phyloP scores from a whole-genome alignment of 768 basidiomycete genomes.

The Pisolithus sp. region DNA sequence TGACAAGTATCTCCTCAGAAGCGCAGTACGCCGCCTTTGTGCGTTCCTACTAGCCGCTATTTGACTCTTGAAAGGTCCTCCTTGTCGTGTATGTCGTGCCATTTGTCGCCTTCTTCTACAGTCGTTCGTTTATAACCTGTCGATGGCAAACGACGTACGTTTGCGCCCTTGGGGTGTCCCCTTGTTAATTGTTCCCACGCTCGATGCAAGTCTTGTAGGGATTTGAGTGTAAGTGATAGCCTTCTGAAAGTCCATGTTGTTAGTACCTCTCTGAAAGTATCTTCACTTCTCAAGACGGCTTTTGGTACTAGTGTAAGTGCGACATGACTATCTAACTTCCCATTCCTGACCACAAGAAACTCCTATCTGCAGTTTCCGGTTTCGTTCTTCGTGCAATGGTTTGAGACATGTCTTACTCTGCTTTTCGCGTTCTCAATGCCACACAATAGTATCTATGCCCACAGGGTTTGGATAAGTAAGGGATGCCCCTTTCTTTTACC shows the following conservation, averaged over 20 bases:
- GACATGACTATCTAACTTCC: not conserved
- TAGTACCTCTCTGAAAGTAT: too few species aligned
- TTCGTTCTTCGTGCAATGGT: conserved; percentile 18
- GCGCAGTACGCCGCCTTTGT: conserved; percentile 6
- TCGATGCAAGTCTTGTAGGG: too few species aligned
- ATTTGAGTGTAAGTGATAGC: too few species aligned
- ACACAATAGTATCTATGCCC: conserved; percentile 16
- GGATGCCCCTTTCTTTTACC: too few species aligned
- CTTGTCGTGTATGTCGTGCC: not conserved
- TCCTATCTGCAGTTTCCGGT: conserved; percentile 7
- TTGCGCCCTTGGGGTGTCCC: too few species aligned
- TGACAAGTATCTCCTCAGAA: conserved; percentile 9
- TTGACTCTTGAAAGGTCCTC: not conserved
- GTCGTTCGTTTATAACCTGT: not conserved
- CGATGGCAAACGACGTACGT: too few species aligned
- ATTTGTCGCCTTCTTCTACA: not conserved
- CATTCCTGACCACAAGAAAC: not conserved
- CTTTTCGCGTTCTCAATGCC: not conserved
- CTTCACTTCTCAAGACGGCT: conserved; percentile 1
- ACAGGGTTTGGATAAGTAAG: conserved; percentile 22
- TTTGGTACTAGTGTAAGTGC: conserved; percentile 2
- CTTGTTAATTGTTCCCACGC: too few species aligned
- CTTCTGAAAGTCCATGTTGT: too few species aligned
- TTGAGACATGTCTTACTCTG: not conserved
- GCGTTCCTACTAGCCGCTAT: not conserved